Base-by-base conservation (phyloP, 768 basidiomycete species). In the Sporobolomyces pararoseus region DNA sequence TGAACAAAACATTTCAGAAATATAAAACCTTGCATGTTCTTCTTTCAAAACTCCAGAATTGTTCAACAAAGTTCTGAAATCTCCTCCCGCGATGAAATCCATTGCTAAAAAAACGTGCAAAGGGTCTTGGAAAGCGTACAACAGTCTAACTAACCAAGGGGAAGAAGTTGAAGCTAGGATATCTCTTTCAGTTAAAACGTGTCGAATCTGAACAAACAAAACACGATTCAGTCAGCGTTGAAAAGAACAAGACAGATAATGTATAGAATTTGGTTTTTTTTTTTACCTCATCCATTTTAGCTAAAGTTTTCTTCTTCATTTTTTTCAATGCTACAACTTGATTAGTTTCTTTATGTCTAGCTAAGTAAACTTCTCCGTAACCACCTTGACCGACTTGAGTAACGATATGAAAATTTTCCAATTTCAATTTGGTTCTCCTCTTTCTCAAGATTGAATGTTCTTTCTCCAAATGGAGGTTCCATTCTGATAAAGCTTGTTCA, bases 321-420 rank as follows among this genome's bases (percentile, higher is more conserved):
- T 90, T 95, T 84, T 99, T 98, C 63, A 98, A 81, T 10, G 96
- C 96, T 73, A 95, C 97, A 14, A 99, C 90, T 78, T 98, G 91
- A 32, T 92, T 90, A 1, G 94, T 90, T 76, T 99, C 96, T 75
- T 88, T 88, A 79, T 97, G 96, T 49, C 95, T 83, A 14, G 96
- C 96, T 60, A 99, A 84, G 78, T 89, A 99, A 31, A 99, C 96
- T 73, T 97, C 95, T 7, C 96, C 96, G 80, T 98, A 99, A 3
- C 96, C 96, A 17, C 96, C 96, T 81, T 99, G 96, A 2, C 96
- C 96, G 55, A 99, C 92, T 80, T 99, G 96, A 0, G 93, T 92
- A 73, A 99, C 94, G 79, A 99, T 95, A 77, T 96, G 91, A 80
- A 99, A 99, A 77, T 95, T 90, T 57, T 97, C 91, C 31, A 99